phyloP scores from a whole-genome alignment of 129 eudicot genomes.

The Rutidosis leptorrhynchoides region DNA sequence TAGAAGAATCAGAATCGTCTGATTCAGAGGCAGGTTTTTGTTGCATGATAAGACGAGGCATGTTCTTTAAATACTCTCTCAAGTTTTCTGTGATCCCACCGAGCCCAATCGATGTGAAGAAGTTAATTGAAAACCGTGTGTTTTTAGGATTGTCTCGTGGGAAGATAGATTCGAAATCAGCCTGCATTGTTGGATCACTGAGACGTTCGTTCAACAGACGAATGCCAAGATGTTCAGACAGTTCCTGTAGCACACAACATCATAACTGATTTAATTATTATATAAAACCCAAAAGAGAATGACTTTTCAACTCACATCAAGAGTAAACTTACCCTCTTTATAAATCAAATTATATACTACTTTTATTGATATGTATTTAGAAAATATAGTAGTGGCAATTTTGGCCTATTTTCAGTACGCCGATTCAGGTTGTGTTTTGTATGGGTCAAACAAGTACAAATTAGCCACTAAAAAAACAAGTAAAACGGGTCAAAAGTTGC shows the following conservation, averaged over 20 bases:
- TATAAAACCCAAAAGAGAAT: not conserved
- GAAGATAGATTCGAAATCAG: constrained; percentile 76
- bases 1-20: constrained; percentile 45
- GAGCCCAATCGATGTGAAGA: constrained; percentile 89
- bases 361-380: not conserved
- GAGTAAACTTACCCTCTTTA: not conserved
- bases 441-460: not conserved
- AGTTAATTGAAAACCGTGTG: constrained; percentile 81
- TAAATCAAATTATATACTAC: not conserved
- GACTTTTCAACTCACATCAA: not conserved
- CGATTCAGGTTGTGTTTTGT: not conserved
- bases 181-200: constrained; percentile 81
- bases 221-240: constrained; percentile 93
- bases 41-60: constrained; percentile 97
- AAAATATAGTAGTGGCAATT: not conserved
- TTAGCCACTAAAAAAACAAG: not conserved
- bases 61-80: constrained; percentile 83
- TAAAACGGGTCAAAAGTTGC: not conserved
- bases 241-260: constrained; percentile 49
- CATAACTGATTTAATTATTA: constrained; percentile 1
- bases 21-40: constrained; percentile 70
- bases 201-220: constrained; percentile 83
- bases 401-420: not conserved
- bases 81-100: constrained; percentile 94
- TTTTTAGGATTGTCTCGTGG: constrained; percentile 88